Evolutionary conservation across 768 basidiomycete species (phyloP).

Genomic region (Lactarius psammicola): DNA sequence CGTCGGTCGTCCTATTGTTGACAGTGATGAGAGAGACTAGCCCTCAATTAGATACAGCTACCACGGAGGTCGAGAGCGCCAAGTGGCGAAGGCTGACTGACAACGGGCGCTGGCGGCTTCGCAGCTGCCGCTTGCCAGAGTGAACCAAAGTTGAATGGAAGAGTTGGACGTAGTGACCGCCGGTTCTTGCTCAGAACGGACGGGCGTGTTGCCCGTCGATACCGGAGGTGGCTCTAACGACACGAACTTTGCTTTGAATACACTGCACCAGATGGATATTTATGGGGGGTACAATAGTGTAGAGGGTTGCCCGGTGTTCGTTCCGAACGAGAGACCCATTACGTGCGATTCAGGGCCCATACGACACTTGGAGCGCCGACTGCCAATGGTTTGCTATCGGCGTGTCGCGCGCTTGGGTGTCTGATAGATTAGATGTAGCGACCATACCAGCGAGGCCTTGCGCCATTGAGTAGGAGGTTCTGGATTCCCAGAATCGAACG

Average conservation of each 20-base stretch:
- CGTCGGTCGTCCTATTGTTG: constrained; percentile 16
- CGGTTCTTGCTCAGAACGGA: not conserved
- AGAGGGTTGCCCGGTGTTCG: too few species aligned
- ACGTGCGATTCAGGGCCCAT: too few species aligned
- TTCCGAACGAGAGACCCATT: constrained; percentile 34
- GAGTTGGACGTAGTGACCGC: not conserved
- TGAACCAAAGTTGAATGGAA: constrained; percentile 55
- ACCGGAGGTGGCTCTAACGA: constrained; percentile 27
- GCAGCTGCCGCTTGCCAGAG: constrained; percentile 43
- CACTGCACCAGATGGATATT: constrained; percentile 36
- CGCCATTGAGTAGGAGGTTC: too few species aligned
- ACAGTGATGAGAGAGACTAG: not conserved
- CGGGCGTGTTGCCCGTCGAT: constrained; percentile 9
- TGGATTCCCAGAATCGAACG: too few species aligned
- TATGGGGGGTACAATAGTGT: constrained; percentile 42
- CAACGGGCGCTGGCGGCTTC: constrained; percentile 1
- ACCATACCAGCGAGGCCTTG: too few species aligned
- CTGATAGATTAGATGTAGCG: not conserved
- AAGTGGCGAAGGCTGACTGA: too few species aligned
- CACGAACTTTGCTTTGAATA: constrained; percentile 35
- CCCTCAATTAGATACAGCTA: not conserved
- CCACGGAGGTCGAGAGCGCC: not conserved
- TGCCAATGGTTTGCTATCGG: constrained; percentile 65
- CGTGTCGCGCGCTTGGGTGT: too few species aligned
- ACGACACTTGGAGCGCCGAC: constrained; percentile 29